A percentile compares a stretch with the other conserved stretches of the same genome.
phyloP scores from a whole-genome alignment of 2,329 filamentous ascomycete genomes.

The Penicillium sp. region DNA sequence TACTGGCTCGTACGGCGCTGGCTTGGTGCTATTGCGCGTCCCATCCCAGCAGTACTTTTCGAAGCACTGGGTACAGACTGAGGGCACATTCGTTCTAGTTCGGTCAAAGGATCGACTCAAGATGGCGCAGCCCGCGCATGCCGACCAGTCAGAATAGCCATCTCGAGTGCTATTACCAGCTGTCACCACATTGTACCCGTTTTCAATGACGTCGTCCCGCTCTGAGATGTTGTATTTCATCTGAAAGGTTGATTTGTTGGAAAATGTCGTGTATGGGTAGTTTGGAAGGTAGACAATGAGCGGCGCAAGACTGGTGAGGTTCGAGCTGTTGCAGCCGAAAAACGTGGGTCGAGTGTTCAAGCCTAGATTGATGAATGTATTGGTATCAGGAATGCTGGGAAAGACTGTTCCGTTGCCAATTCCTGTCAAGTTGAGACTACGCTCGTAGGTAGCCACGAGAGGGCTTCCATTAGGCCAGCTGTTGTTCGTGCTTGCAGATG shows the following conservation, averaged over 20 bases:
- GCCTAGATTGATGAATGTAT: constrained; percentile 53
- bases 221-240: constrained; percentile 56
- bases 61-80: constrained; percentile 69
- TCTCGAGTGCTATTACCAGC: constrained; percentile 72
- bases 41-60: constrained; percentile 84
- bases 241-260: constrained; percentile 64
- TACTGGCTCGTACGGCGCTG: background rate
- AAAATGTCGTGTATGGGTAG: constrained; percentile 66
- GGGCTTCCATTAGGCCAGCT: constrained; percentile 71
- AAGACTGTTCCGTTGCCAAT: constrained; percentile 1
- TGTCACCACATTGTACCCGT: constrained; percentile 78
- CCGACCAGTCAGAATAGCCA: constrained; percentile 56
- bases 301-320: constrained; percentile 54
- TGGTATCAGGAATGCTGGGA: background rate
- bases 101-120: constrained; percentile 66
- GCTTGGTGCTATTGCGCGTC: constrained; percentile 37
- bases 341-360: constrained; percentile 64
- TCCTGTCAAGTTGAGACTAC: constrained; percentile 44
- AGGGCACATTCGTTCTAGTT: constrained; percentile 61
- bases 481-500: constrained; percentile 60
- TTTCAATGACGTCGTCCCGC: constrained; percentile 71
- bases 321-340: constrained; percentile 65
- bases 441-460: constrained; percentile 64
- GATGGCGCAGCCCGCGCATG: constrained; percentile 78
- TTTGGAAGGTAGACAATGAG: constrained; percentile 84